phyloP scores from a whole-genome alignment of 169 alveolate genomes.

The Plasmodium berghei region DNA sequence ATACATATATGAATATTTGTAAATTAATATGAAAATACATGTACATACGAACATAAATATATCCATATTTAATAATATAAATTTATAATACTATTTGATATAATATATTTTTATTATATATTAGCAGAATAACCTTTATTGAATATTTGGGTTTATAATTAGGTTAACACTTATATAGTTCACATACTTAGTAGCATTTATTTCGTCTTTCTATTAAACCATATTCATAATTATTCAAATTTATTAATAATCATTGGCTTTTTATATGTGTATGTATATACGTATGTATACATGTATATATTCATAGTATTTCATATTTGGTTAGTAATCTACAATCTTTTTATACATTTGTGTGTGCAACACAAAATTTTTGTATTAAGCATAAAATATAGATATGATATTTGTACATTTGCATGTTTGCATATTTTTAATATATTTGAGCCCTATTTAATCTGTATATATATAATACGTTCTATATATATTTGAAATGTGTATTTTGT shows the following conservation, averaged over 20 bases:
- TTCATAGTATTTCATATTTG: background rate
- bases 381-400: constrained; percentile 4
- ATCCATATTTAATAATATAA: background rate
- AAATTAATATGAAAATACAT: background rate
- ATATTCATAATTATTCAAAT: background rate
- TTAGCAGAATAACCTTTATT: background rate
- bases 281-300: background rate
- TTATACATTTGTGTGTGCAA: background rate
- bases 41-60: constrained; percentile 17
- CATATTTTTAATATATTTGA: background rate
- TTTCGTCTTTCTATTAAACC: background rate
- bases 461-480: background rate
- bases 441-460: background rate
- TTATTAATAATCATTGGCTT: background rate
- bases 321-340: background rate
- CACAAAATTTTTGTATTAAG: constrained; percentile 9
- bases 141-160: background rate
- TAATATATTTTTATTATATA: constrained; percentile 8
- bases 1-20: constrained; percentile 12
- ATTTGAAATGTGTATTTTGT: background rate
- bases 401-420: background rate
- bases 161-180: no score
- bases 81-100: background rate
- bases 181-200: no score
- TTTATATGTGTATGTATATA: background rate